Conservation (phyloP, 305 asterid species). For the Fraxinus xanthoxyloides region DNA sequence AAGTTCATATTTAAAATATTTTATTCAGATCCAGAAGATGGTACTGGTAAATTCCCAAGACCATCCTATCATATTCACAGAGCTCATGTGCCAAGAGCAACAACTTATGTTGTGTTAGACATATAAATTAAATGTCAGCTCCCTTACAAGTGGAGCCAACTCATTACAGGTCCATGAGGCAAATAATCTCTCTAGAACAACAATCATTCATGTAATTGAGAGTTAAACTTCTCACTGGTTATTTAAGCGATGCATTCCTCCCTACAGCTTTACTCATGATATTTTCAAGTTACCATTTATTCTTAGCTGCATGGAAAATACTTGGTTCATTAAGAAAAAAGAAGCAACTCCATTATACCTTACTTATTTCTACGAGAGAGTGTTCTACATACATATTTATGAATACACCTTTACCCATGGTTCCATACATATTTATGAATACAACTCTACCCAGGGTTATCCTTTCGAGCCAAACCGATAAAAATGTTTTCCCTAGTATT, state of each 20-base stretch:
- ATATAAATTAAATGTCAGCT: not conserved
- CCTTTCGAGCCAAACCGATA: not conserved
- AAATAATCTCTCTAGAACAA: not conserved
- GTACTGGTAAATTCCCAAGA: not conserved
- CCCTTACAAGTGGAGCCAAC: not conserved
- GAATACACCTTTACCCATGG: not conserved
- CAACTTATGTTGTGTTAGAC: conserved; percentile 1
- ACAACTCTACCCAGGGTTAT: not conserved
- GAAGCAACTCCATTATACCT: not conserved
- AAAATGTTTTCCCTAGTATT: not conserved
- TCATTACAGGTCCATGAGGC: not conserved
- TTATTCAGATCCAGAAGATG: not conserved
- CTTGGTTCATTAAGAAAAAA: not conserved
- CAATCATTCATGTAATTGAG: not conserved
- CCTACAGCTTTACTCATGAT: not conserved
- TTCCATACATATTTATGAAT: not conserved
- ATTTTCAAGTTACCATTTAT: not conserved
- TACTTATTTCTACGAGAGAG: not conserved
- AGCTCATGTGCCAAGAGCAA: conserved; percentile 3
- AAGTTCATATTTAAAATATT: not conserved
- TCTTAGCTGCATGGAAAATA: not conserved
- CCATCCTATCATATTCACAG: not conserved
- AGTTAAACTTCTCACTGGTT: not conserved
- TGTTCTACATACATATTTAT: not conserved
- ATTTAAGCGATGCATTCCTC: not conserved